A percentile compares a stretch with the other conserved stretches of the same genome.
Conservation (phyloP, 2,329 filamentous ascomycete species). For the Thielaviopsis punctulata region DNA sequence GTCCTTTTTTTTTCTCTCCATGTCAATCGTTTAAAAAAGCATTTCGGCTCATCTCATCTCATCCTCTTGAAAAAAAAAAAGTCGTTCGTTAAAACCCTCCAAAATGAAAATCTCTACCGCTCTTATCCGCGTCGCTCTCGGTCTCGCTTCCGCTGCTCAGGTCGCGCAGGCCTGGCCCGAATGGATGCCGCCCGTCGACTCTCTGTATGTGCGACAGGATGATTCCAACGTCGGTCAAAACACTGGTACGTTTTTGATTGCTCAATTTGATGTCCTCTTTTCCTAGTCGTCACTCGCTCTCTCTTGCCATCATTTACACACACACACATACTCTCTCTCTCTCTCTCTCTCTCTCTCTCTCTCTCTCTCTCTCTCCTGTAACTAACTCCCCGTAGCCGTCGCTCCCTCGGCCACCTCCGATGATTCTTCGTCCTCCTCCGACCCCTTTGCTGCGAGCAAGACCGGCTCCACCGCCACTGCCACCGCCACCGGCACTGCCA, state of each 20-base stretch:
- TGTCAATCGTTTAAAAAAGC: background rate
- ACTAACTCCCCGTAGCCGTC: background rate
- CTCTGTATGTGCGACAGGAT: constrained; percentile 34
- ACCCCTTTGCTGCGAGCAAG: constrained; percentile 18
- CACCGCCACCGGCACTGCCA: constrained; percentile 16
- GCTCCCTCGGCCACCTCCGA: constrained; percentile 7
- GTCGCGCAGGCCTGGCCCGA: constrained; percentile 38
- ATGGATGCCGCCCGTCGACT: constrained; percentile 32
- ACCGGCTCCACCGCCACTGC: constrained; percentile 17
- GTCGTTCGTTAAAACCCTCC: background rate
- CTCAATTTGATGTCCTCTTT: background rate
- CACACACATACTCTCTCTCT: too few species aligned
- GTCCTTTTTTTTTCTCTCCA: background rate
- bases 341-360: background rate
- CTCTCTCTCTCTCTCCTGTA: background rate
- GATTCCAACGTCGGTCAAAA: constrained; percentile 14
- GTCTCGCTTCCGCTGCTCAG: constrained; percentile 33
- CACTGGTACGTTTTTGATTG: constrained; percentile 8
- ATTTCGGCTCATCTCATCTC: background rate
- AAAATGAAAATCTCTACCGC: constrained; percentile 33
- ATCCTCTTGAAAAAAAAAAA: background rate
- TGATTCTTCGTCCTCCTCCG: constrained; percentile 24
- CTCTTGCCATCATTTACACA: too few species aligned
- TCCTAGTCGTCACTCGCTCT: too few species aligned
- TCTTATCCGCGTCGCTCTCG: constrained; percentile 30